A percentile compares a stretch with the other conserved stretches of the same genome.
These are phyloP conservation scores for Pseudisothecium myosuroides DNA, from an alignment of 225 moss, liverwort and hornwort genomes.

Conservation along the genomic window DNA sequence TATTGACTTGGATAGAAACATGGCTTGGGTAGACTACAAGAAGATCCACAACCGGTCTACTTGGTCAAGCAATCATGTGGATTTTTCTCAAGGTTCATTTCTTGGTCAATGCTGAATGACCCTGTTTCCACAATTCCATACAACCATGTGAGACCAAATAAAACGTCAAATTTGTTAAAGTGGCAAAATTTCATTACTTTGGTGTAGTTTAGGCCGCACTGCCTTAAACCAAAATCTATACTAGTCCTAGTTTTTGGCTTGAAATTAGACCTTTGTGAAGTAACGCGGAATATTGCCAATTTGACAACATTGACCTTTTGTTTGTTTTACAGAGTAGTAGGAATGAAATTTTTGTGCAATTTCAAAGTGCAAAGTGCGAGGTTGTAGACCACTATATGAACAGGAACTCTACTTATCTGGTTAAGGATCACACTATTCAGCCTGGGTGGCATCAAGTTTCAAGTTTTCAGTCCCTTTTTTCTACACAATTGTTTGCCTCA, in stretches of 20 bases:
- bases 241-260: not conserved
- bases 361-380: not conserved
- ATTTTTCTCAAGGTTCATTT: not conserved
- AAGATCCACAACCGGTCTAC: not conserved
- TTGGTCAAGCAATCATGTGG: not conserved
- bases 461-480: not conserved
- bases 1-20: not conserved
- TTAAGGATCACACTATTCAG: not conserved
- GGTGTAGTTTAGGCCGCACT: rapidly evolving
- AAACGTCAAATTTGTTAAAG: no score
- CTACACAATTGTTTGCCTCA: not conserved
- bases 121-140: rapidly evolving
- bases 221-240: not conserved
- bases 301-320: not conserved
- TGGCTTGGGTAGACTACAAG: not conserved
- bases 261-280: not conserved
- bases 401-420: no score
- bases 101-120: rapidly evolving
- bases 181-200: not conserved
- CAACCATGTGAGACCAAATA: not conserved
- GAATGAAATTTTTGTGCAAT: not conserved
- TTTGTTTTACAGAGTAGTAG: not conserved
- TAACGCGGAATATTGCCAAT: not conserved
- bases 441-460: not conserved
- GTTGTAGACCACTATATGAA: not conserved